These are phyloP conservation scores for Cyberlindnera veronae DNA, from an alignment of 805 yeast species.

Conservation along the genomic window DNA sequence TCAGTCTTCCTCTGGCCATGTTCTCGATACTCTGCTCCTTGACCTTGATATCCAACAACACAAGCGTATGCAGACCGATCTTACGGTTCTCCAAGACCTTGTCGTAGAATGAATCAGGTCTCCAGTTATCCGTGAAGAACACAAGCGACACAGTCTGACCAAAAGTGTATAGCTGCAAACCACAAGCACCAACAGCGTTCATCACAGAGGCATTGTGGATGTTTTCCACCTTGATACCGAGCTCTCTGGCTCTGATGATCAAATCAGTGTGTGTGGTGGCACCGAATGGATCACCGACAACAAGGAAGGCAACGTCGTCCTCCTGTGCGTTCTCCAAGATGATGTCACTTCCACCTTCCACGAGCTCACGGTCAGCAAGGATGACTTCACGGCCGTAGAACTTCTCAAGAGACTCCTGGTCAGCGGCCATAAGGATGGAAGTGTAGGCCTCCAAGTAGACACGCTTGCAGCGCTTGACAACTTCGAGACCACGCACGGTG, in stretches of 20 bases:
- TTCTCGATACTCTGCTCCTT: slow-evolving; percentile 95
- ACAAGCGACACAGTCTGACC: slow-evolving; percentile 98
- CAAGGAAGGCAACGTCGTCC: slow-evolving; percentile 89
- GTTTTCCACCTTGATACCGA: slow-evolving; percentile 70
- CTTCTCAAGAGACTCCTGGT: slow-evolving; percentile 65
- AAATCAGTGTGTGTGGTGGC: slow-evolving; percentile 98
- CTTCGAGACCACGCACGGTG: slow-evolving; percentile 90
- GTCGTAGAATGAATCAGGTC: slow-evolving; percentile 92
- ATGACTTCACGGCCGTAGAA: slow-evolving; percentile 84
- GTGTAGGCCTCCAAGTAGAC: slow-evolving; percentile 97
- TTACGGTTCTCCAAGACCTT: slow-evolving; percentile 85
- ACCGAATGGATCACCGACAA: slow-evolving; percentile 97
- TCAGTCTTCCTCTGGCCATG: slow-evolving; percentile 86
- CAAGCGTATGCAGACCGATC: slow-evolving; percentile 87
- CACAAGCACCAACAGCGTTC: slow-evolving; percentile 99
- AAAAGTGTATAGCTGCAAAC: slow-evolving; percentile 88
- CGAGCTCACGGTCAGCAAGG: slow-evolving; percentile 92
- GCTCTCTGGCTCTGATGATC: slow-evolving; percentile 85
- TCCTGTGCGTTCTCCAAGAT: slow-evolving; percentile 73
- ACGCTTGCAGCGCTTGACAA: slow-evolving; percentile 76
- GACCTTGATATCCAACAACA: slow-evolving; percentile 88
- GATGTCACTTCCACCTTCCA: slow-evolving; percentile 82
- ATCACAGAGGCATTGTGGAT: slow-evolving; percentile 95
- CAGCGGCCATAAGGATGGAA: slow-evolving; percentile 91
- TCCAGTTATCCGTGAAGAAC: slow-evolving; percentile 93